A percentile compares a stretch with the other conserved stretches of the same genome.
Evolutionary conservation across 2,329 filamentous ascomycete genomes (phyloP).

Genomic region (Myriosclerotinia curreyana): DNA sequence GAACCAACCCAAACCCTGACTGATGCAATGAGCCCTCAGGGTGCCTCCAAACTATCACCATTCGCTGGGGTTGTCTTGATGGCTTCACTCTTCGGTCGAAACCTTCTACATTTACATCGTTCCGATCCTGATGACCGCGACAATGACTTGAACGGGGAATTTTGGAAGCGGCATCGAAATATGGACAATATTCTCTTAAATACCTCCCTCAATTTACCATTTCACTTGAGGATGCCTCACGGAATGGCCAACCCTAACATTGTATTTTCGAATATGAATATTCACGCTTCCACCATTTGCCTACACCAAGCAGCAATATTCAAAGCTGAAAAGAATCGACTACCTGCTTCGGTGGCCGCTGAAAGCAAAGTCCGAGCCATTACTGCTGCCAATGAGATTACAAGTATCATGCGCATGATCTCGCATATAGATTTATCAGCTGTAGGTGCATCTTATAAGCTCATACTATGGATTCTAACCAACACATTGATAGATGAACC

Average conservation of each 20-base stretch:
- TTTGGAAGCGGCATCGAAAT: constrained; percentile 88
- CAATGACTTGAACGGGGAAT: constrained; percentile 84
- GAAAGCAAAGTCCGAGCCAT: constrained; percentile 94
- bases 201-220: constrained; percentile 78
- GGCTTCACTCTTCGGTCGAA: constrained; percentile 87
- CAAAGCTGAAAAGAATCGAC: constrained; percentile 85
- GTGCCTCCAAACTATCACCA: constrained; percentile 70
- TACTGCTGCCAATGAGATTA: constrained; percentile 88
- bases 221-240: constrained; percentile 71
- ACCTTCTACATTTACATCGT: constrained; percentile 85
- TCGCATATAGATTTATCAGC: constrained; percentile 81
- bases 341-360: constrained; percentile 72
- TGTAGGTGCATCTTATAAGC: constrained; percentile 51
- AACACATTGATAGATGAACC: constrained; percentile 71
- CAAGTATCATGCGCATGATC: constrained; percentile 91
- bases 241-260: constrained; percentile 78
- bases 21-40: constrained; percentile 67
- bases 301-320: constrained; percentile 98
- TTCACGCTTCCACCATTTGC: constrained; percentile 94
- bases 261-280: constrained; percentile 93
- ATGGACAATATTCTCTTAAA: constrained; percentile 90
- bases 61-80: constrained; percentile 80
- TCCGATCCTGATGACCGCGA: constrained; percentile 79
- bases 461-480: constrained; percentile 1
- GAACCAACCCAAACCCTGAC: constrained; percentile 68